These are phyloP conservation scores for Bipolaris bicolor DNA, from an alignment of 2,329 filamentous ascomycete species.

Conservation along the genomic window DNA sequence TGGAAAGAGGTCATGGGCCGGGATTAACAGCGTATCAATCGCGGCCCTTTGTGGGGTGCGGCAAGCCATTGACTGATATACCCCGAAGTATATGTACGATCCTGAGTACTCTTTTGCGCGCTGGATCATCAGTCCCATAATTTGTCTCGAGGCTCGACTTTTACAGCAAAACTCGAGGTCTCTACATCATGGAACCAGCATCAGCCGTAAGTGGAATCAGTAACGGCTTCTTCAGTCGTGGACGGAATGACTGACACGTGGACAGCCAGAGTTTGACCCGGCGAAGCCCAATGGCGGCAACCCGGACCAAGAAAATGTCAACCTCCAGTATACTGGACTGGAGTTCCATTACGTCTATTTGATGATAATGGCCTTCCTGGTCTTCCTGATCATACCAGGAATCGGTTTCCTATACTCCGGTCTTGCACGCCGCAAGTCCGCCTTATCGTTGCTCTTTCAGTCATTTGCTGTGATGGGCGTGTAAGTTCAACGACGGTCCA, in stretches of 20 bases:
- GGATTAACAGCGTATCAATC: slow-evolving; percentile 12
- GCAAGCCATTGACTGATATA: slow-evolving; percentile 4
- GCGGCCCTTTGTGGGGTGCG: slow-evolving; percentile 19
- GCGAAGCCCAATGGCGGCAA: slow-evolving; percentile 61
- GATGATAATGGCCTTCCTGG: slow-evolving; percentile 64
- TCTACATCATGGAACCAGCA: slow-evolving; percentile 26
- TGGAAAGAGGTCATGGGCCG: slow-evolving; percentile 22
- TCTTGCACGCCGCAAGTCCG: slow-evolving; percentile 66
- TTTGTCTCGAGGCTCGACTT: slow-evolving; percentile 6
- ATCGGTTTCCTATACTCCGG: slow-evolving; percentile 70
- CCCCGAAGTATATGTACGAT: slow-evolving; percentile 34
- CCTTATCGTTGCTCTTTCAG: slow-evolving; percentile 67
- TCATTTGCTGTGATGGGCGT: slow-evolving; percentile 64
- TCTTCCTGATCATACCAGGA: slow-evolving; percentile 71
- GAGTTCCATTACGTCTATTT: slow-evolving; percentile 69
- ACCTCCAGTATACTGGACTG: slow-evolving; percentile 63
- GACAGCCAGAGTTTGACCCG: slow-evolving; percentile 50
- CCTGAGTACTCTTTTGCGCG: slow-evolving; percentile 20
- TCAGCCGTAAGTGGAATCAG: slow-evolving; percentile 19
- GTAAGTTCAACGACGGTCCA: slow-evolving; percentile 27
- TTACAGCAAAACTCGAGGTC: not conserved
- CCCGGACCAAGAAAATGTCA: slow-evolving; percentile 60
- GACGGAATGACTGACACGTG: not conserved
- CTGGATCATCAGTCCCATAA: slow-evolving; percentile 7
- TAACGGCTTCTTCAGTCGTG: not conserved